These are phyloP conservation scores for Penicillium decumbens DNA, from an alignment of 2,329 filamentous ascomycete genomes.

Conservation along the genomic window DNA sequence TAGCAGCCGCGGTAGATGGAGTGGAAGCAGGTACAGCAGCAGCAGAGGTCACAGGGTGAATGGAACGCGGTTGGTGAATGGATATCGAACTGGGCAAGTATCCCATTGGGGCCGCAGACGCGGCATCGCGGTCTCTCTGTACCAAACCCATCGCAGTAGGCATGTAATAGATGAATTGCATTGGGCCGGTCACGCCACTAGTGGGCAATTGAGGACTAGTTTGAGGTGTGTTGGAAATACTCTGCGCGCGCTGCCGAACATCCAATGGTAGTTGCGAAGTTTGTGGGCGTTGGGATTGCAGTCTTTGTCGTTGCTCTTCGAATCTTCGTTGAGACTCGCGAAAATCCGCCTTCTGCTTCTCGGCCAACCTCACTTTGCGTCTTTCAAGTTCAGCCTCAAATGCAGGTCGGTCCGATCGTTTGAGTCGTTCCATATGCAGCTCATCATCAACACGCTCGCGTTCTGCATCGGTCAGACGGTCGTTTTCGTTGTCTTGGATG, in stretches of 20 bases:
- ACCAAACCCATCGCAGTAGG: neutral
- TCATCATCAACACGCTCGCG: conserved; percentile 50
- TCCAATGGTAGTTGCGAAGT: no score
- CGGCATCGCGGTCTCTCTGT: neutral
- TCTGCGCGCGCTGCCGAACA: no score
- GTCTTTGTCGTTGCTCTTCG: neutral
- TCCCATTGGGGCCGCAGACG: neutral
- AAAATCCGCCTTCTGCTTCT: no score
- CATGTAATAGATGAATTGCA: neutral
- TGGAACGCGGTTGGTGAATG: neutral
- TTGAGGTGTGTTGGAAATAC: neutral
- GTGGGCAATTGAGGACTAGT: neutral
- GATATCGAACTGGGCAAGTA: neutral
- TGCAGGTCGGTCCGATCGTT: neutral
- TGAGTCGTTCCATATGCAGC: conserved; percentile 39
- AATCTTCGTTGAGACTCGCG: neutral
- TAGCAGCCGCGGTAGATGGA: neutral
- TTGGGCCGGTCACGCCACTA: neutral
- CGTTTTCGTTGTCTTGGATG: conserved; percentile 64
- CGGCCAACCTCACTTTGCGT: neutral
- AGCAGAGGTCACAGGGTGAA: neutral
- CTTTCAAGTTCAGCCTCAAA: conserved; percentile 1
- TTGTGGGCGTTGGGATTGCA: neutral
- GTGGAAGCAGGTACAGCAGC: neutral
- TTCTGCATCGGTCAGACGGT: conserved; percentile 60